Percentiles rank a stretch among this genome's conserved stretches.
phyloP scores from a whole-genome alignment of 2,329 filamentous ascomycete species.

The Huntiella moniliformis region DNA sequence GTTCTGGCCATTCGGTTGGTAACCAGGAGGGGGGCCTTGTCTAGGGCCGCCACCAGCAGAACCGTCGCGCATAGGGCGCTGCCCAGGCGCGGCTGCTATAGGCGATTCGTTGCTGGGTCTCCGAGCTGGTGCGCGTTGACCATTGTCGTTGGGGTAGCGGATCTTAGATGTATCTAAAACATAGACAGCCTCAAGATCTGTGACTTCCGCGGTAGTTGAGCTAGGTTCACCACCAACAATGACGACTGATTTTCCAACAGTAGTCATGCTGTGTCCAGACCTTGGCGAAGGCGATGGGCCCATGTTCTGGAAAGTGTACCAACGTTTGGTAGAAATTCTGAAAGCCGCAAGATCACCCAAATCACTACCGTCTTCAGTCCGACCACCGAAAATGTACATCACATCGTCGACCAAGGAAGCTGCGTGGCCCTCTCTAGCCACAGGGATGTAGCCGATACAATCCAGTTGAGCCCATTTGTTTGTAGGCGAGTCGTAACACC shows the following conservation, averaged over 20 bases:
- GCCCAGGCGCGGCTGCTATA: constrained; percentile 17
- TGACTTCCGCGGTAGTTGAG: constrained; percentile 59
- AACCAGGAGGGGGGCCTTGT: constrained; percentile 17
- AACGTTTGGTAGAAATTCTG: constrained; percentile 57
- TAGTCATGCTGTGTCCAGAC: constrained; percentile 95
- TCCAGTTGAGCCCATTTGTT: constrained; percentile 81
- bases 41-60: constrained; percentile 29
- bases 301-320: constrained; percentile 99
- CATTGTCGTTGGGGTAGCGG: constrained; percentile 66
- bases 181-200: constrained; percentile 76
- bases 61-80: constrained; percentile 29
- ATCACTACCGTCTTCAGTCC: constrained; percentile 82
- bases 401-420: constrained; percentile 88
- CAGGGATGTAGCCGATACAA: constrained; percentile 93
- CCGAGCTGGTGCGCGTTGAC: constrained; percentile 23
- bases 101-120: constrained; percentile 24
- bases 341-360: constrained; percentile 80
- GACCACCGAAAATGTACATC: constrained; percentile 97
- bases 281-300: constrained; percentile 82
- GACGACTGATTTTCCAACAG: constrained; percentile 78
- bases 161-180: constrained; percentile 92
- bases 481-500: constrained; percentile 72
- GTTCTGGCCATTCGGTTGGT: constrained; percentile 19
- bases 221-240: constrained; percentile 90
- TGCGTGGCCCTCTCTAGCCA: constrained; percentile 83